Evolutionary conservation across 1,284 basidiomycete genomes (phyloP).

Genomic region (Albatrellus sp.): DNA sequence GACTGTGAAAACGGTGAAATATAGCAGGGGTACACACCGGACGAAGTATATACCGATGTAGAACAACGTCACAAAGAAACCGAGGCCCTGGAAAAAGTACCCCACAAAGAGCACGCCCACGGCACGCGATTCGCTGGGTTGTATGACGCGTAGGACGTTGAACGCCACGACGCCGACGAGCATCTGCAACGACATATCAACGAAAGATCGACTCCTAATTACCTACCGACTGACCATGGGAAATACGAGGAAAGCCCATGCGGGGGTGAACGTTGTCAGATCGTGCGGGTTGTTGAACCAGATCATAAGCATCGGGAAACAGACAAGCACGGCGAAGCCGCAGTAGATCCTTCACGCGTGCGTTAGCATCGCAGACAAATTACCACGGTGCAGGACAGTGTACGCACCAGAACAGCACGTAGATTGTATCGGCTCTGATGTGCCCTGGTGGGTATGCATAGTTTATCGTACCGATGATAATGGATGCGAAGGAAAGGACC

Average conservation of each 20-base stretch:
- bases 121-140: constrained; percentile 21
- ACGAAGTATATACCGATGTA: constrained; percentile 39
- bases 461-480: constrained; percentile 36
- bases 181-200: constrained; percentile 22
- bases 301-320: constrained; percentile 37
- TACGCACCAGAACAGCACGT: constrained; percentile 30
- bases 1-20: no score
- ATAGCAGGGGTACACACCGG: constrained; percentile 21
- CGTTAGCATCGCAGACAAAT: neutral
- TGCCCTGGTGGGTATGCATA: constrained; percentile 26
- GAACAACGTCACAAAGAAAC: constrained; percentile 39
- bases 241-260: constrained; percentile 36
- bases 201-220: neutral
- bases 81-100: constrained; percentile 37
- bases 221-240: constrained; percentile 24
- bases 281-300: constrained; percentile 39
- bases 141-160: constrained; percentile 29
- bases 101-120: constrained; percentile 30
- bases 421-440: constrained; percentile 11
- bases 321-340: constrained; percentile 24
- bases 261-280: constrained; percentile 30
- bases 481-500: constrained; percentile 37
- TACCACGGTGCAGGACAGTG: neutral
- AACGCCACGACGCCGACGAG: constrained; percentile 35
- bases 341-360: constrained; percentile 28